Base-by-base conservation (phyloP, 2,329 filamentous ascomycete genomes). In the Endothia cerciana region DNA sequence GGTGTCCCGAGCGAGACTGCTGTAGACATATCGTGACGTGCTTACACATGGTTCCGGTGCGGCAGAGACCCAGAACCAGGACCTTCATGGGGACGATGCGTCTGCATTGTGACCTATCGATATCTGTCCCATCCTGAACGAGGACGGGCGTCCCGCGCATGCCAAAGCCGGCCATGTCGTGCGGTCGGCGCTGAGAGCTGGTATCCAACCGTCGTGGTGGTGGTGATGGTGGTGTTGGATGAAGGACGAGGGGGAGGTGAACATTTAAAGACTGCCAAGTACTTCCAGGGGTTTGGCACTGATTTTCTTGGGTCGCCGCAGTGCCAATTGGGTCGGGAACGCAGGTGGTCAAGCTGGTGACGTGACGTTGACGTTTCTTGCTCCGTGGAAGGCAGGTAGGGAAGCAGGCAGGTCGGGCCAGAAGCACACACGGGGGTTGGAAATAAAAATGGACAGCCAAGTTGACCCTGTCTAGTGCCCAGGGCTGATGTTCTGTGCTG, bases 81-180 rank as follows among this genome's bases (percentile, higher is more conserved):
- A 92, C 87, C 74, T 87, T 87, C 89, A 92, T 92, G 41, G 89
- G 89, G 61, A 91, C 88, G 40, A 81, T 85, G 64, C 90, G 87
- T 66, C 82, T 83, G 76, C 87, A 89, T 80, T 87, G 79, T 70
- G 87, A 82, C 60, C 87, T 82, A 77, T 92, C 87, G 75, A 92
- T 89, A 73, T 87, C 85, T 51, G 87, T 90, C 73, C 64, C 64
- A 22, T 68, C 66, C 22, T 43, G 56, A 8, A 66, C 56, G 33
- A 68, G 60, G 36, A 68, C n/a, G 6, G 64, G 63, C 33, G 66
- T 64, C 17, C 60, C 63, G 4, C 43, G 53, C 55, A 28, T 19
- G n/a, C n/a, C 57, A 13, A 6, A 56, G 36, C 60, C 64, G 7
- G 64, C 51, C 66, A 66, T 68, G 5, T 4, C 22, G 47, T 7